A percentile compares a stretch with the other conserved stretches of the same genome.
phyloP scores from a whole-genome alignment of 257 asterid genomes.

The Coffea eugenioides region DNA sequence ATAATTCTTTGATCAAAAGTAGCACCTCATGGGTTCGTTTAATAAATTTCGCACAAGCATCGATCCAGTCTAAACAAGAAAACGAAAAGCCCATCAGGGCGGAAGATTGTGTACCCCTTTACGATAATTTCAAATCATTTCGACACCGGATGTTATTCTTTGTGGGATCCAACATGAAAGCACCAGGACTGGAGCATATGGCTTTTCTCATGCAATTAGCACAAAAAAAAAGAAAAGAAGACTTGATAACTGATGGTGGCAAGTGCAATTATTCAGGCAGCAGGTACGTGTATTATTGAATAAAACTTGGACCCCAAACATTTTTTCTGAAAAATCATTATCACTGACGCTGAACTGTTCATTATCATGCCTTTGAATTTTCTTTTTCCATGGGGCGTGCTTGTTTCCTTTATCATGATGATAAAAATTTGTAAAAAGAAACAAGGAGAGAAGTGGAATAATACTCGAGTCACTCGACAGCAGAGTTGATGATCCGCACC shows the following conservation, averaged over 20 bases:
- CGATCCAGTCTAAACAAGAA: not conserved
- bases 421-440: not conserved
- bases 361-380: not conserved
- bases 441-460: not conserved
- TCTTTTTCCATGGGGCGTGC: no score
- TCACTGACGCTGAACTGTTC: not conserved
- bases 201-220: not conserved
- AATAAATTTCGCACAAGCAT: not conserved
- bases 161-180: conserved; percentile 5
- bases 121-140: not conserved
- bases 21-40: not conserved
- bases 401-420: not conserved
- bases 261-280: not conserved
- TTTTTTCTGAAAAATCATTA: not conserved
- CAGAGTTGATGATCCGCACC: no score
- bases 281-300: not conserved
- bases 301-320: not conserved
- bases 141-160: not conserved
- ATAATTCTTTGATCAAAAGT: not conserved
- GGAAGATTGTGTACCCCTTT: not conserved
- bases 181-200: not conserved
- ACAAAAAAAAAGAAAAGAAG: not conserved
- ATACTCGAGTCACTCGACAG: no score
- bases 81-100: not conserved
- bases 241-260: not conserved